Evolutionary conservation across 306 rosid species (phyloP), one percentile per base, ranked within the genome.

Genomic region (Acacia crassicarpa): DNA sequence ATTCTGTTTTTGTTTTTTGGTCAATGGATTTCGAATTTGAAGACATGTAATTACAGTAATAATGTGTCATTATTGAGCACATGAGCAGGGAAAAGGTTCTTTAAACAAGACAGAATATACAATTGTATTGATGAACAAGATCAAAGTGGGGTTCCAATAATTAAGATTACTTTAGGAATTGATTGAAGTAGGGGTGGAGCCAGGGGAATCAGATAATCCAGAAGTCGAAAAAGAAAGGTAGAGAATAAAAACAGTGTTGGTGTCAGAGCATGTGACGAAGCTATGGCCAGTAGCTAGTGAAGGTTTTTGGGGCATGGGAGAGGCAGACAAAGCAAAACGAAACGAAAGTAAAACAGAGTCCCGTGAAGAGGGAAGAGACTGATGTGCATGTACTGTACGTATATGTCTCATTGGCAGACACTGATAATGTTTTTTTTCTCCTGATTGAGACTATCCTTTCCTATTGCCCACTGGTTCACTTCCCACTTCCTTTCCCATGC

Each of bases 241-340:
- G 76, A 82, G 87, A 85, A 87, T 77, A 86, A 82, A 82, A 83
- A 85, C 91, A 87, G 74, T 77, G 65, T 27, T n/a, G 23, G 71
- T 85, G 88, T 82, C 88, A 85, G 89, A 82, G 73, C 91, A 89
- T 87, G 92, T 89, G 92, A 89, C 51, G 71, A 72, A 83, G 46
- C 75, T 74, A 27, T 61, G 58, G 75, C 43, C 65, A 48, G 62
- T 66, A 35, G 53, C 69, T 53, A 32, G 46, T 23, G 80, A 62
- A 75, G 49, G 80, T 53, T 77, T 77, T 66, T 53, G 56, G 79
- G 79, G 48, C 40, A 54, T 17, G 75, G 49, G 43, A 53, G 76
- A 48, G 76, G 75, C 86, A 78, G 87, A 83, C 78, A 83, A 74
- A 85, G 62, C 68, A 84, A 86, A 86, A 78, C 61, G 76, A 81